Evolutionary conservation across 2,329 filamentous ascomycete genomes (phyloP).

Genomic region (Septoria petroselini): DNA sequence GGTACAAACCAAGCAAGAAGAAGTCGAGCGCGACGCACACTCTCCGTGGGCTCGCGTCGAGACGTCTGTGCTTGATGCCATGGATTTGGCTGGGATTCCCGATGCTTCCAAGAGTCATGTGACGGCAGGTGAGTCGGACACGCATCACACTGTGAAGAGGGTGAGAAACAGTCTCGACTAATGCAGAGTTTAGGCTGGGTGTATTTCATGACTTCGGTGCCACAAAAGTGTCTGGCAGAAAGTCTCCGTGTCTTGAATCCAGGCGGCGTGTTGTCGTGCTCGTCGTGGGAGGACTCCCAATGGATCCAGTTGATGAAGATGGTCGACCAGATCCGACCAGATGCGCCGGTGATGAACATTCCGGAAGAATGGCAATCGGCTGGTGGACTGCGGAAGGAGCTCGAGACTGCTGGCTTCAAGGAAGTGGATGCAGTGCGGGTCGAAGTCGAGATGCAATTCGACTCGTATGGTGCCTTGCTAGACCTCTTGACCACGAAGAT

Average conservation of each 20-base stretch:
- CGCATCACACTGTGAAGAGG: not conserved
- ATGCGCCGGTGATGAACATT: constrained; percentile 25
- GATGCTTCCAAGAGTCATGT: constrained; percentile 32
- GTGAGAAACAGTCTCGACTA: constrained; percentile 7
- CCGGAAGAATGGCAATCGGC: constrained; percentile 29
- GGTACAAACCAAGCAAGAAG: constrained; percentile 14
- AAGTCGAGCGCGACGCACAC: constrained; percentile 17
- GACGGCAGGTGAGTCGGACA: constrained; percentile 34
- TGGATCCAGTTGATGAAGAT: constrained; percentile 33
- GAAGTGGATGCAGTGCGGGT: constrained; percentile 24
- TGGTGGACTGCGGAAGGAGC: constrained; percentile 14
- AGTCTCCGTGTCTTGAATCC: constrained; percentile 29
- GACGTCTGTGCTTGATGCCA: constrained; percentile 30
- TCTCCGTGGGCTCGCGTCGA: constrained; percentile 32
- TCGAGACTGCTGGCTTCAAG: not conserved
- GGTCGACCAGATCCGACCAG: constrained; percentile 23
- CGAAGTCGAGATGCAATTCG: constrained; percentile 28
- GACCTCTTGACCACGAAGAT: constrained; percentile 26
- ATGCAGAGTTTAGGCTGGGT: constrained; percentile 2
- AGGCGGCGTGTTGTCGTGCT: constrained; percentile 29
- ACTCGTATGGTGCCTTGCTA: constrained; percentile 16
- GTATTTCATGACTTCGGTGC: constrained; percentile 22
- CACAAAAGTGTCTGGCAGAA: constrained; percentile 30
- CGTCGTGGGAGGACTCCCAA: constrained; percentile 32
- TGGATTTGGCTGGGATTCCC: constrained; percentile 27